Conservation (phyloP, 768 basidiomycete genomes). For the Russula griseocarnosa region DNA sequence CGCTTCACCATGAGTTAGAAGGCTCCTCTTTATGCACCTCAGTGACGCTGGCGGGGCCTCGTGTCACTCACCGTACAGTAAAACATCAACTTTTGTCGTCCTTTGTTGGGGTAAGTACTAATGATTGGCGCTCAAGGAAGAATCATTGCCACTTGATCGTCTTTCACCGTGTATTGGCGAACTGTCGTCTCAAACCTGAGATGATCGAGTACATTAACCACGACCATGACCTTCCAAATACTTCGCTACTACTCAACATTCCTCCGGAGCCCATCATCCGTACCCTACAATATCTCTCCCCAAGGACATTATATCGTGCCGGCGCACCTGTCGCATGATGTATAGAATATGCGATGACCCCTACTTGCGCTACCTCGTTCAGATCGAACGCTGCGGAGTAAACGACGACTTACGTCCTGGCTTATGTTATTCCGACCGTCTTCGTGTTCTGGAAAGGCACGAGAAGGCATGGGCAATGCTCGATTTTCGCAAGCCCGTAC, state of each 20-base stretch:
- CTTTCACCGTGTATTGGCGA: too few relatives aligned
- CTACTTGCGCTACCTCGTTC: slow-evolving; percentile 22
- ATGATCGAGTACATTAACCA: too few relatives aligned
- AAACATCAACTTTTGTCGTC: too few relatives aligned
- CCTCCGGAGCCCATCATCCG: slow-evolving; percentile 16
- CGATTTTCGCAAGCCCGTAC: slow-evolving; percentile 7
- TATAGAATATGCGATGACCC: slow-evolving; percentile 7
- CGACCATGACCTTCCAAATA: too few relatives aligned
- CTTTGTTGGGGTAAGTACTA: too few relatives aligned
- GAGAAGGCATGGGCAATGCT: slow-evolving; percentile 23
- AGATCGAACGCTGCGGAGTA: slow-evolving; percentile 20
- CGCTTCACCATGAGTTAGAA: too few relatives aligned
- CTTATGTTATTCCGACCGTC: slow-evolving; percentile 12
- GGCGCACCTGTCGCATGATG: slow-evolving; percentile 13
- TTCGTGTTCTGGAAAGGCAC: slow-evolving; percentile 15
- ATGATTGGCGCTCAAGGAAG: too few relatives aligned
- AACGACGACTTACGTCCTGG: slow-evolving; percentile 18
- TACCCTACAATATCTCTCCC: slow-evolving; percentile 10
- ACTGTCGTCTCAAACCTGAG: too few relatives aligned
- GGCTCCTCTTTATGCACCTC: too few relatives aligned
- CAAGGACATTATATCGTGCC: slow-evolving; percentile 16
- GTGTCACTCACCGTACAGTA: too few relatives aligned
- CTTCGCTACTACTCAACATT: slow-evolving; percentile 14
- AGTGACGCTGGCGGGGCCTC: too few relatives aligned
- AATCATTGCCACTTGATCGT: too few relatives aligned